A percentile compares a stretch with the other conserved stretches of the same genome.
Conservation (phyloP, 768 basidiomycete species). For the Mycena floridula region DNA sequence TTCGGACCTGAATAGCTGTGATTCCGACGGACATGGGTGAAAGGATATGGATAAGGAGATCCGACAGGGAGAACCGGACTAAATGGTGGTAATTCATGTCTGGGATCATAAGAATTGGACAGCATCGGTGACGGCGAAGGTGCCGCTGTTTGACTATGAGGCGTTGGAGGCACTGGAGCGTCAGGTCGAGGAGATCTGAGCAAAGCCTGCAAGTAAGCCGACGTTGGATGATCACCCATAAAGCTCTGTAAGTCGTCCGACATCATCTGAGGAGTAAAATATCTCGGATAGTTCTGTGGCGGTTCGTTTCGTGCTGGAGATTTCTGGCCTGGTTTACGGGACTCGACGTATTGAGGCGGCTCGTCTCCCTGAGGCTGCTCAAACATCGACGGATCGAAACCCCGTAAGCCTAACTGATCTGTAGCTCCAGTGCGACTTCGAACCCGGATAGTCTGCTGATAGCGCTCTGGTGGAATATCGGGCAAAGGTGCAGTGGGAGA, state of each 20-base stretch:
- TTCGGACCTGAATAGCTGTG: slow-evolving; percentile 31
- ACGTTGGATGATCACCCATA: slow-evolving; percentile 52
- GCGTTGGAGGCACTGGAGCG: slow-evolving; percentile 77
- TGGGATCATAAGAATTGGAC: slow-evolving; percentile 39
- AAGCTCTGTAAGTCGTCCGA: too few relatives aligned
- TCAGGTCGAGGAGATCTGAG: slow-evolving; percentile 56
- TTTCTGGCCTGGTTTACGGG: slow-evolving; percentile 15
- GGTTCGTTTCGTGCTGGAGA: slow-evolving; percentile 15
- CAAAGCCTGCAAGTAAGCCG: slow-evolving; percentile 54
- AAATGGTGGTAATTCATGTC: slow-evolving; percentile 32
- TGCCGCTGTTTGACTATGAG: slow-evolving; percentile 67
- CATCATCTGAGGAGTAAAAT: too few relatives aligned
- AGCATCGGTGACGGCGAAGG: slow-evolving; percentile 67
- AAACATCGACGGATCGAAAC: slow-evolving; percentile 53
- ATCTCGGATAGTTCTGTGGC: too few relatives aligned
- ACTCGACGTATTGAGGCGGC: slow-evolving; percentile 23
- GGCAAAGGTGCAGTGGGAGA: slow-evolving; percentile 61
- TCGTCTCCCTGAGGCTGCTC: slow-evolving; percentile 29
- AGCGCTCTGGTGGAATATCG: slow-evolving; percentile 17
- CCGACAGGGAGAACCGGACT: slow-evolving; percentile 56
- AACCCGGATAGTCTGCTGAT: slow-evolving; percentile 30
- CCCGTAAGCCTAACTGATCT: slow-evolving; percentile 56
- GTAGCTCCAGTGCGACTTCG: slow-evolving; percentile 53
- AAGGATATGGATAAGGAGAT: slow-evolving; percentile 78
- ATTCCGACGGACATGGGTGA: slow-evolving; percentile 61